Evolutionary conservation across 495 filamentous ascomycete genomes (phyloP).

Genomic region (Gamarada debralockiae): DNA sequence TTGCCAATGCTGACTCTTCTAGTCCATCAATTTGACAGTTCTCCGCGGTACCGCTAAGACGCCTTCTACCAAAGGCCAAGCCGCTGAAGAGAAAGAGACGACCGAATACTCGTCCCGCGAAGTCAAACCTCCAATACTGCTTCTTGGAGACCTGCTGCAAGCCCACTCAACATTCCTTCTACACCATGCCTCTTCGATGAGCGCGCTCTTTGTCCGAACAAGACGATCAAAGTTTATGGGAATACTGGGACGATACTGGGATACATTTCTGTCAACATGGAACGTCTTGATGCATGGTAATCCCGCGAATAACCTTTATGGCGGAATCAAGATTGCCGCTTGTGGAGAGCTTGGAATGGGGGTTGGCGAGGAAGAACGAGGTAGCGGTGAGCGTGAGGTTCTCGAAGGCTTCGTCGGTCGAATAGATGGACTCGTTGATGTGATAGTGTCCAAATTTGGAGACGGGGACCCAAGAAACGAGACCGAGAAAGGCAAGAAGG

Average conservation of each 20-base stretch:
- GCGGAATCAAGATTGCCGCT: conserved; percentile 84
- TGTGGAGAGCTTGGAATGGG: conserved; percentile 90
- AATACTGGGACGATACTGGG: conserved; percentile 82
- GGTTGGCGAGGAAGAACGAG: conserved; percentile 90
- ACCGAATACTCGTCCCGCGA: conserved; percentile 84
- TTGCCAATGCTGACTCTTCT: neutral
- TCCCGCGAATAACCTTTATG: conserved; percentile 72
- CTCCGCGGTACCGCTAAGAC: conserved; percentile 11
- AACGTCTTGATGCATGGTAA: conserved; percentile 87
- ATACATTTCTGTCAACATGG: conserved; percentile 75
- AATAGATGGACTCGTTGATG: conserved; percentile 68
- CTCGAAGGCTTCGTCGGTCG: conserved; percentile 77
- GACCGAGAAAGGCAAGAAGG: conserved; percentile 1
- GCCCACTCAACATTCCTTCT: conserved; percentile 84
- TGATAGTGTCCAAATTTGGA: conserved; percentile 85
- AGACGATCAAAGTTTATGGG: conserved; percentile 42
- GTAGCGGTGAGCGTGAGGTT: conserved; percentile 86
- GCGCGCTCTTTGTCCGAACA: conserved; percentile 55
- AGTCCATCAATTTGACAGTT: conserved; percentile 25
- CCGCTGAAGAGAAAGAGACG: conserved; percentile 28
- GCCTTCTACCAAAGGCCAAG: conserved; percentile 11
- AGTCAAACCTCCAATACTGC: conserved; percentile 73
- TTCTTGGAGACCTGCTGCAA: conserved; percentile 75
- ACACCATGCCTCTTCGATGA: conserved; percentile 72
- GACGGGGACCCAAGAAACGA: conserved; percentile 31